Conservation (phyloP, 108 stramenopile genomes). For the Cyclotella kingstonii region DNA sequence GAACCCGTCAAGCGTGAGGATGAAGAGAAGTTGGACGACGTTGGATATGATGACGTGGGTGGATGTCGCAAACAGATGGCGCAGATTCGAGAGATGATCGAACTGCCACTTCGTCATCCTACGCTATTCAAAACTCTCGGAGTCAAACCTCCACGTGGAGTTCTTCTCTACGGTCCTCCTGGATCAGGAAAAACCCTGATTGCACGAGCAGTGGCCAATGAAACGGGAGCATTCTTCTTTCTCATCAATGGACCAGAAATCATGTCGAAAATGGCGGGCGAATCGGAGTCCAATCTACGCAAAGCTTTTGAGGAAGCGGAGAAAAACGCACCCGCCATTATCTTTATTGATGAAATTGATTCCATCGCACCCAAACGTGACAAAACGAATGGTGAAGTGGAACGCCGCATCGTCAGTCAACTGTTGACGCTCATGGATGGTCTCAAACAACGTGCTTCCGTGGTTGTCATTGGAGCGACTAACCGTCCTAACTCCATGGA, state of each 20-base stretch:
- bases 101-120: constrained; percentile 98
- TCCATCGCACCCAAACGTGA: constrained; percentile 99
- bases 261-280: constrained; percentile 99
- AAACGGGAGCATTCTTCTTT: constrained; percentile 99
- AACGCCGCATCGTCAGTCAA: constrained; percentile 97
- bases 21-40: constrained; percentile 96
- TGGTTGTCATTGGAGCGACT: constrained; percentile 98
- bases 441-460: constrained; percentile 92
- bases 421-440: constrained; percentile 99
- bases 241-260: constrained; percentile 99
- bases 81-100: constrained; percentile 99
- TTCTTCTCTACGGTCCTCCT: constrained; percentile 99
- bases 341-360: constrained; percentile 99
- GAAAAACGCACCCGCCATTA: constrained; percentile 99
- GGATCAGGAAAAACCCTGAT: constrained; percentile 99
- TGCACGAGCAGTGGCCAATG: constrained; percentile 99
- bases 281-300: constrained; percentile 96
- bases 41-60: constrained; percentile 99
- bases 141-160: constrained; percentile 99
- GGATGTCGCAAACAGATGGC: constrained; percentile 98
- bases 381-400: constrained; percentile 99
- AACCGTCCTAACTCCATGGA: constrained; percentile 96
- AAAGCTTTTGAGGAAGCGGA: constrained; percentile 99
- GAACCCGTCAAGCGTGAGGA: constrained; percentile 99
- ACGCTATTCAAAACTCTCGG: constrained; percentile 99